phyloP scores from a whole-genome alignment of 2,329 filamentous ascomycete species.

The Sarocladium strictum region DNA sequence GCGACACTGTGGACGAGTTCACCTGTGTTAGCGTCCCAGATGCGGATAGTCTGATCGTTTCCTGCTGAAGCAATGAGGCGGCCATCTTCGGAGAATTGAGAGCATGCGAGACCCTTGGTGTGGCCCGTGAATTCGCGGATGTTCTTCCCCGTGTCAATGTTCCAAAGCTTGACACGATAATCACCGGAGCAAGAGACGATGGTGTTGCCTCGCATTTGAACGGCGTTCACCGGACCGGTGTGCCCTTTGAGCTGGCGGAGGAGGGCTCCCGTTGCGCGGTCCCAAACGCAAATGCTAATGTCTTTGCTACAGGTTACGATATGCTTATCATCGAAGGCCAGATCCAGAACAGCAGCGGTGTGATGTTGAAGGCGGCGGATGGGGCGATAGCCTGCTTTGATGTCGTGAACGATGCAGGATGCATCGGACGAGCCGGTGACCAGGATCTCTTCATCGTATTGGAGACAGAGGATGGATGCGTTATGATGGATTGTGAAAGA shows the following conservation, averaged over 20 bases:
- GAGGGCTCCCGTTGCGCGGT: conserved; percentile 69
- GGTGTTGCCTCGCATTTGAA: conserved; percentile 88
- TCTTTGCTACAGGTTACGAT: conserved; percentile 98
- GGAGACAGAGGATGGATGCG: conserved; percentile 88
- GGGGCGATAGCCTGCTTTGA: conserved; percentile 71
- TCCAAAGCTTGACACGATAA: conserved; percentile 91
- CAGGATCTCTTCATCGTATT: conserved; percentile 88
- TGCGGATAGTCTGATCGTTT: conserved; percentile 91
- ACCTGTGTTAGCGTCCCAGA: conserved; percentile 91
- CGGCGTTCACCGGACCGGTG: conserved; percentile 87
- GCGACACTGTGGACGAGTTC: conserved; percentile 73
- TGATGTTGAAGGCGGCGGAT: conserved; percentile 74
- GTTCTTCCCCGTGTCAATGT: conserved; percentile 79
- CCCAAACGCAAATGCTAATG: conserved; percentile 89
- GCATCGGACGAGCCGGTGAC: conserved; percentile 93
- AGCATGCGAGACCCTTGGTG: conserved; percentile 89
- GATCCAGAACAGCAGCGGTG: conserved; percentile 82
- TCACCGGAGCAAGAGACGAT: conserved; percentile 93
- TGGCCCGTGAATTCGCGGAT: conserved; percentile 88
- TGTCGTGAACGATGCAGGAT: conserved; percentile 85
- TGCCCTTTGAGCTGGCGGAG: conserved; percentile 80
- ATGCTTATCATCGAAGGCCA: conserved; percentile 85
- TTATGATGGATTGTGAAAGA: conserved; percentile 68
- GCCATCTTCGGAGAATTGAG: conserved; percentile 94
- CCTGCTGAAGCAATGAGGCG: conserved; percentile 88